Percentiles rank a stretch among this genome's conserved stretches.
phyloP scores from a whole-genome alignment of 2,329 filamentous ascomycete species.

The Trichoderma sp. region DNA sequence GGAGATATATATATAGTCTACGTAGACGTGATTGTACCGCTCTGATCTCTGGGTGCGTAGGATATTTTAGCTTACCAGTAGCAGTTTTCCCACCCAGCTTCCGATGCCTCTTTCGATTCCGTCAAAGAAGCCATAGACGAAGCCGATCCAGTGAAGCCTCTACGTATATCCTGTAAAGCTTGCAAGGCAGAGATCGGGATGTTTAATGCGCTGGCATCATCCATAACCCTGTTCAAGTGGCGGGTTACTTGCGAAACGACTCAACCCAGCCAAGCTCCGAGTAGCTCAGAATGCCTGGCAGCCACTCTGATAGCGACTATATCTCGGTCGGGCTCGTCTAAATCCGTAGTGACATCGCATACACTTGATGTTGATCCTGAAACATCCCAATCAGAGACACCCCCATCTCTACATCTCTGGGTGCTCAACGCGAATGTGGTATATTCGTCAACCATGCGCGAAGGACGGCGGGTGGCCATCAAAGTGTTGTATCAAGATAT shows the following conservation, averaged over 20 bases:
- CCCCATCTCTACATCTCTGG: conserved; percentile 52
- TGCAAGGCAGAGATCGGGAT: conserved; percentile 53
- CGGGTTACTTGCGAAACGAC: conserved; percentile 47
- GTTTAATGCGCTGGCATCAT: conserved; percentile 47
- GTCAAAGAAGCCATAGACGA: conserved; percentile 36
- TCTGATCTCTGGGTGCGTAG: neutral
- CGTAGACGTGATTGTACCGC: conserved; percentile 7
- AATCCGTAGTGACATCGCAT: conserved; percentile 52
- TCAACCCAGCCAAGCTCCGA: conserved; percentile 37
- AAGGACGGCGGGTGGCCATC: conserved; percentile 44
- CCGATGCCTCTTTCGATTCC: conserved; percentile 35
- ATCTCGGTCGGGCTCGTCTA: conserved; percentile 59
- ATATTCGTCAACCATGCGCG: conserved; percentile 48
- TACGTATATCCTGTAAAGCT: conserved; percentile 48
- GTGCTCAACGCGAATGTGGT: conserved; percentile 57
- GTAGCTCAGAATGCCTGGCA: conserved; percentile 53
- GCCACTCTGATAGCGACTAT: conserved; percentile 56
- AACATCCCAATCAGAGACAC: conserved; percentile 8
- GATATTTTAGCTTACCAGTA: conserved; percentile 31
- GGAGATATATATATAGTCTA: conserved; percentile 48
- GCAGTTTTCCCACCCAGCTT: conserved; percentile 41
- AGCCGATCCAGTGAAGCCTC: conserved; percentile 33
- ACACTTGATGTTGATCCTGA: conserved; percentile 20
- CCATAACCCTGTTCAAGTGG: conserved; percentile 61
- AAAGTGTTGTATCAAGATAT: conserved; percentile 57